Evolutionary conservation across 192 early-diverging fungal genomes (phyloP), one percentile per base, ranked within the genome.

Genomic region (Podila epicladia): DNA sequence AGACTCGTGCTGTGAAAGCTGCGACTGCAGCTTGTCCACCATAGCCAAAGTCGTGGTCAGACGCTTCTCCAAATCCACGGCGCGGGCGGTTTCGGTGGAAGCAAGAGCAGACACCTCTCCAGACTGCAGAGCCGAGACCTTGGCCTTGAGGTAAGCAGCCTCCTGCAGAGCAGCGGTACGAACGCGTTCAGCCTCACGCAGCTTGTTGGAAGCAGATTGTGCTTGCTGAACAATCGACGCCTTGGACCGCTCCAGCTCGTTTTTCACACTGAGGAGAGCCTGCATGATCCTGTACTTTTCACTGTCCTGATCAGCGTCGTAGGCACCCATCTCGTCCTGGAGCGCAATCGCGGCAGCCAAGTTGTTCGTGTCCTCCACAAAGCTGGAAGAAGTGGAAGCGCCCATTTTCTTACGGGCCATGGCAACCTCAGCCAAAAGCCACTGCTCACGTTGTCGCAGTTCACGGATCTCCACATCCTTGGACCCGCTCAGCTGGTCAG

Each of bases 101-200:
- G 71, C 74, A 17, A 89, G 61, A 5, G 71, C 61, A 17, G 72
- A 69, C 28, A 58, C 64, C 51, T 86, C 79, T 2, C 83, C 83
- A 7, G 75, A 75, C 28, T 86, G 75, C 9, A 90, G 58, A 2
- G 89, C 89, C 12, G 83, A 74, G 26, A 86, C 83, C 62, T 87
- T 86, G 6, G 87, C 82, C 69, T 87, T 88, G 32, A 86, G 84
- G 41, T 88, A 88, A 0, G 84, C 84, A 9, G 89, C 87, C 58
- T 90, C 89, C 60, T 90, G 83, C 38, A 90, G 65, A 4, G 89
- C 89, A 8, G 87, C 89, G 2, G 84, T 85, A 7, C 86, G 82
- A 26, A 87, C 82, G 20, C 83, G 69, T 58, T 90, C 87, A n/a
- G 87, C 83, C 31, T 86, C 83, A 11, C 72, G 73, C 12, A 90